Conservation (phyloP, 1,284 basidiomycete genomes). For the Naganishia albida region DNA sequence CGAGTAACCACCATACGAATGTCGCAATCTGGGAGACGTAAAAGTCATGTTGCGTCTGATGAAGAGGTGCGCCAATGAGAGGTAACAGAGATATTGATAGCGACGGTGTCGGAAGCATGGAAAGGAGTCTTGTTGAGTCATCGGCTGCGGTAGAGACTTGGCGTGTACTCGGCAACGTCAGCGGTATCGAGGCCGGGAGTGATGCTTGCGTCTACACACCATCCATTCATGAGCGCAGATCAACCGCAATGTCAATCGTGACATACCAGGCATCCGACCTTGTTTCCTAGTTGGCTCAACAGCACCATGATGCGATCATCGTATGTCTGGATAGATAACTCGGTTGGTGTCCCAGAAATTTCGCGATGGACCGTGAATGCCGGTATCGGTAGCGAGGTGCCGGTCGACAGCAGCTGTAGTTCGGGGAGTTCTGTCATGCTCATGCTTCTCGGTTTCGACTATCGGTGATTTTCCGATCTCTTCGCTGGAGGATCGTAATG, state of each 20-base stretch:
- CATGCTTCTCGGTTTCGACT: background rate
- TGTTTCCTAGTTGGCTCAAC: conserved; percentile 76
- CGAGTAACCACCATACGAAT: conserved; percentile 68
- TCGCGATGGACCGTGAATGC: conserved; percentile 56
- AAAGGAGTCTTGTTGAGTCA: conserved; percentile 35
- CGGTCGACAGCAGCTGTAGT: conserved; percentile 14
- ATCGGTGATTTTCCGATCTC: background rate
- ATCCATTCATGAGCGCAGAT: background rate
- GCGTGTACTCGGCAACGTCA: conserved; percentile 50
- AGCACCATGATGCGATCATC: conserved; percentile 76
- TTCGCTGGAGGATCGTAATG: background rate
- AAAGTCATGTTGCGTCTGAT: conserved; percentile 70
- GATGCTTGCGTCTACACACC: conserved; percentile 73
- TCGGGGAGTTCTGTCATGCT: conserved; percentile 1
- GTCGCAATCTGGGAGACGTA: conserved; percentile 85
- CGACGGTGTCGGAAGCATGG: conserved; percentile 65
- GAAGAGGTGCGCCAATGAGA: conserved; percentile 68
- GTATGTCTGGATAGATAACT: conserved; percentile 74
- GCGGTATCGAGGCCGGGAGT: conserved; percentile 66
- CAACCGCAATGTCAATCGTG: background rate
- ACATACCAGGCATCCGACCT: conserved; percentile 78
- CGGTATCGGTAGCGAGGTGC: conserved; percentile 38
- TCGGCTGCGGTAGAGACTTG: background rate
- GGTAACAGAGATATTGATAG: conserved; percentile 71
- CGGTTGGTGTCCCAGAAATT: conserved; percentile 65